Evolutionary conservation across 2,329 filamentous ascomycete genomes (phyloP).

Genomic region (Dothiorella sarmentorum): DNA sequence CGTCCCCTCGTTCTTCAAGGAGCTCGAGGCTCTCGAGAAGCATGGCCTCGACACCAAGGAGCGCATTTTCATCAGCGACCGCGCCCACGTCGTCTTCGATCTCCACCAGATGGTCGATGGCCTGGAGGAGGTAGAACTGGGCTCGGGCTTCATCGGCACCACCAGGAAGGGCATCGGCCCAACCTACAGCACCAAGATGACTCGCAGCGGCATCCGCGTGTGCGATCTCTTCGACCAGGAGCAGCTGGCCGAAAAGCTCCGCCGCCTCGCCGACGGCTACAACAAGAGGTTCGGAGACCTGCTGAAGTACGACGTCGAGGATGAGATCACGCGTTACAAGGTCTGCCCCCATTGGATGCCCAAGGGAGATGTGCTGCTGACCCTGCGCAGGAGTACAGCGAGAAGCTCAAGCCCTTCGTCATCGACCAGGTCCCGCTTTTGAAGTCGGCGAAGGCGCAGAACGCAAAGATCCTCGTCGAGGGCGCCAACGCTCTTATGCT

Average conservation of each 20-base stretch:
- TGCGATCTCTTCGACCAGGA: constrained; percentile 65
- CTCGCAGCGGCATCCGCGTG: constrained; percentile 64
- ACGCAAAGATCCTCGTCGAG: constrained; percentile 63
- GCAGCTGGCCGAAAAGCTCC: constrained; percentile 64
- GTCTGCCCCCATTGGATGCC: constrained; percentile 30
- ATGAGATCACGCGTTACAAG: constrained; percentile 63
- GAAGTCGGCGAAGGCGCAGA: constrained; percentile 55
- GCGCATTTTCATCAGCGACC: constrained; percentile 62
- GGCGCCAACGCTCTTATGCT: constrained; percentile 67
- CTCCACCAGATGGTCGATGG: constrained; percentile 67
- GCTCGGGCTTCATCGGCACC: constrained; percentile 48
- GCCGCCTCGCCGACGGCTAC: constrained; percentile 59
- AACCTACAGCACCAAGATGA: constrained; percentile 61
- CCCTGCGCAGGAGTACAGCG: constrained; percentile 47
- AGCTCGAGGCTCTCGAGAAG: constrained; percentile 57
- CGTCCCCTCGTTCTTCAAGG: constrained; percentile 64
- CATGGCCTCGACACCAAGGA: constrained; percentile 59
- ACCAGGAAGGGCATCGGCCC: constrained; percentile 54
- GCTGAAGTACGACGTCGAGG: constrained; percentile 64
- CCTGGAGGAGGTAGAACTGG: constrained; percentile 57
- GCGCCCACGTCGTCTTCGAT: constrained; percentile 62
- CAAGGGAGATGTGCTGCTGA: background rate
- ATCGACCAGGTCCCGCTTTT: constrained; percentile 67
- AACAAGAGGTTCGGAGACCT: constrained; percentile 67
- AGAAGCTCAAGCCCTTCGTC: constrained; percentile 57